Base-by-base conservation (phyloP, 345 rosid species). In the Salix suchowensis region DNA sequence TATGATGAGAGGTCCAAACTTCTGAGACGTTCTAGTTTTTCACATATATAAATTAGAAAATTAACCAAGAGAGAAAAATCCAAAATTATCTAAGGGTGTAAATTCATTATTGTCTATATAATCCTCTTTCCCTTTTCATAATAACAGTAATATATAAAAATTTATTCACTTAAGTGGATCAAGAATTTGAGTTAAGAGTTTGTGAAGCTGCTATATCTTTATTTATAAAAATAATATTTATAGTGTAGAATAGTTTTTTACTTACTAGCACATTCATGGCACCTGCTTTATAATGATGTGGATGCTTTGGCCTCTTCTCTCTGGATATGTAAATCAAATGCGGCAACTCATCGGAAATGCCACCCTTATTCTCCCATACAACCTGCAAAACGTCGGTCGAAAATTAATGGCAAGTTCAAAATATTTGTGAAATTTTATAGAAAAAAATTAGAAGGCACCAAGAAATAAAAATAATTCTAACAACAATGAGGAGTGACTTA, bases 181-280 rank as follows among this genome's bases (percentile, higher is more conserved):
- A 42, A 42, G 46, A 42, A 42, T 42, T 42, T 10, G 46, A 10
- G 3, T 42, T 2, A 42, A 42, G 46, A 11, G 46, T 42, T 10
- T 2, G 4, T 42, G 46, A 36, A 0, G 37, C 13, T 0, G 14
- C 46, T 42, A 10, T 40, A 40, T 2, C 13, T 2, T 40, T 40
- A 40, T 40, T 10, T 10, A 40, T 40, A 10, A 40, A 10, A 40
- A 40, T 12, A 40, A 40, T 40, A 42, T 23, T 26, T 4, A 23
- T 26, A 28, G 66, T 32, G 44, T 24, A 24, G 9, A 32, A 0
- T 11, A 9, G 2, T 11, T 42, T 40, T 10, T 2, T 3, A 75
- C 83, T 78, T 82, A 91, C 97, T 26, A 90, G 78, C 8, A 86
- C 88, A 71, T 94, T 94, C 98, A 92, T 89, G 61, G 97, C 97